Evolutionary conservation across 2,329 filamentous ascomycete genomes (phyloP).

Genomic region (Catunica adiposa): DNA sequence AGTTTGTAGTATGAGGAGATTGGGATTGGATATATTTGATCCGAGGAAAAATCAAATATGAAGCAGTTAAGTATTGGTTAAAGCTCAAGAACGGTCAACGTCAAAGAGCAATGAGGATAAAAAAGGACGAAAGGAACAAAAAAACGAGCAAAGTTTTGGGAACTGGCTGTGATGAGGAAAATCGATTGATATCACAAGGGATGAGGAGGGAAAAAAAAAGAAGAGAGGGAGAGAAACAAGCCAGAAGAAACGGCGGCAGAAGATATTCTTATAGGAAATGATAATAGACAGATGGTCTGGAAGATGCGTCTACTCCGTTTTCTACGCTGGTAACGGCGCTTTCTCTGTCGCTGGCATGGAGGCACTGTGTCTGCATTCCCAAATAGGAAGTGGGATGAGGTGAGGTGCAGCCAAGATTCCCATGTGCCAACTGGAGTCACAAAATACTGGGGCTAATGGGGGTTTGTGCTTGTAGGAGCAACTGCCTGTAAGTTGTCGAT

Average conservation of each 20-base stretch:
- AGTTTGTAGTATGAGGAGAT: not conserved
- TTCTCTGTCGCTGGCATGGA: not conserved
- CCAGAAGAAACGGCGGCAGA: not conserved
- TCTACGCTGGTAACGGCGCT: not conserved
- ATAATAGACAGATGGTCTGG: not conserved
- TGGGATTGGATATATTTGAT: no score
- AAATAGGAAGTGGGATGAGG: not conserved
- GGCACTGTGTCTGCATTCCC: not conserved
- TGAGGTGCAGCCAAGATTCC: not conserved
- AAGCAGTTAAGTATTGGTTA: not conserved
- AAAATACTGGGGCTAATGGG: not conserved
- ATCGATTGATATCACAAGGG: slow-evolving; percentile 2
- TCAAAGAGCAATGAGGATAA: slow-evolving; percentile 8
- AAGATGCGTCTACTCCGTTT: not conserved
- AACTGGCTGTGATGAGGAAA: slow-evolving; percentile 2
- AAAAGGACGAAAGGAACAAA: slow-evolving; percentile 1
- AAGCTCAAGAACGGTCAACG: slow-evolving; percentile 3
- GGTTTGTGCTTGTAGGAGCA: not conserved
- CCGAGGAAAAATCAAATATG: no score
- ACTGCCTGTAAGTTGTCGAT: slow-evolving; percentile 1
- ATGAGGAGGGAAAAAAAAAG: slow-evolving; percentile 5
- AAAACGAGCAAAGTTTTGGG: slow-evolving; percentile 7
- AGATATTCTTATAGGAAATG: not conserved
- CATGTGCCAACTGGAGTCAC: not conserved
- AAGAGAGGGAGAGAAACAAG: not conserved